Conservation (phyloP, 2,329 filamentous ascomycete species). For the Fusarium lyarnte region DNA sequence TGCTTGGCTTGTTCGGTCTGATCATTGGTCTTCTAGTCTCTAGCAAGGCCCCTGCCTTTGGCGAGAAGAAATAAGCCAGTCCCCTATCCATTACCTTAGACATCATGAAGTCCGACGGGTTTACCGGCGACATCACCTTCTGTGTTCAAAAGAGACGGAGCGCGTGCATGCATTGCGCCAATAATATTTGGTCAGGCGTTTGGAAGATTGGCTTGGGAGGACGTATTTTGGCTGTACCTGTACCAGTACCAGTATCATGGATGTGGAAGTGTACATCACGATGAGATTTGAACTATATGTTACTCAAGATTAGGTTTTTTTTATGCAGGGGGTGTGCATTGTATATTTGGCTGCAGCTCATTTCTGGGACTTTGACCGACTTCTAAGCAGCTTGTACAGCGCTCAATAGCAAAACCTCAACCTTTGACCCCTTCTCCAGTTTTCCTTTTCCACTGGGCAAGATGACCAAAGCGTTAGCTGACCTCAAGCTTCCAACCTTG, state of each 20-base stretch:
- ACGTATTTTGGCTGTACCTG: conserved; percentile 49
- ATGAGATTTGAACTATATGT: conserved; percentile 42
- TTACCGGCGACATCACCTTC: conserved; percentile 28
- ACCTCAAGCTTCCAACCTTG: conserved; percentile 85
- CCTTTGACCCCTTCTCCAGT: conserved; percentile 73
- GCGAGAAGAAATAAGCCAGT: conserved; percentile 44
- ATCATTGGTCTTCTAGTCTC: conserved; percentile 93
- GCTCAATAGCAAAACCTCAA: conserved; percentile 84
- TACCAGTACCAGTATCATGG: conserved; percentile 49
- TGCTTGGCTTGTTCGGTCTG: conserved; percentile 93
- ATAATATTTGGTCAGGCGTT: conserved; percentile 54
- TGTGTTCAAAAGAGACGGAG: conserved; percentile 38
- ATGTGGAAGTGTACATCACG: conserved; percentile 48
- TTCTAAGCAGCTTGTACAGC: conserved; percentile 45
- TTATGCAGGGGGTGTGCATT: conserved; percentile 27
- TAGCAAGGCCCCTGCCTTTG: conserved; percentile 82
- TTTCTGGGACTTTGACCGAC: conserved; percentile 3
- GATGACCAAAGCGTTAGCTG: conserved; percentile 87
- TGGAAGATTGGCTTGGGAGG: conserved; percentile 50
- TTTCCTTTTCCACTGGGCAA: conserved; percentile 72
- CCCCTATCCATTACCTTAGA: conserved; percentile 11
- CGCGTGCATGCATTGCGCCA: conserved; percentile 49
- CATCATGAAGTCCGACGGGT: conserved; percentile 22
- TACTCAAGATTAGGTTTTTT: conserved; percentile 34
- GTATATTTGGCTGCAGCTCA: conserved; percentile 31